Percentiles rank a stretch among this genome's conserved stretches.
Conservation (phyloP, 768 basidiomycete genomes). For the Lepiota venenata region DNA sequence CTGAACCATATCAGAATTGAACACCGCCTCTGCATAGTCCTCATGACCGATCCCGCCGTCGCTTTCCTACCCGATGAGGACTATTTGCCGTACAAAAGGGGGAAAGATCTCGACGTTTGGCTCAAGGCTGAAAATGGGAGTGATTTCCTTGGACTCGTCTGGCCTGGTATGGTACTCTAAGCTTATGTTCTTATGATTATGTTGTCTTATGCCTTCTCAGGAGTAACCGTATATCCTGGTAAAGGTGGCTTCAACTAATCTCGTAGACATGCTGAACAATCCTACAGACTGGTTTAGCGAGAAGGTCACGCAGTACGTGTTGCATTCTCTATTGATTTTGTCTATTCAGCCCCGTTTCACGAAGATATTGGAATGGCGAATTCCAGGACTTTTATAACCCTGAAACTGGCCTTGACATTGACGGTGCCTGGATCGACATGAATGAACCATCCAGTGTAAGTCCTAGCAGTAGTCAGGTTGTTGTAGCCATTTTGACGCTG, state of each 20-base stretch:
- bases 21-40: slow-evolving; percentile 35
- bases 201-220: not conserved
- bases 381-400: slow-evolving; percentile 55
- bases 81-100: slow-evolving; percentile 55
- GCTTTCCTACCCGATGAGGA: slow-evolving; percentile 41
- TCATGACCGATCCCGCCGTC: slow-evolving; percentile 76
- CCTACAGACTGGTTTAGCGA: slow-evolving; percentile 58
- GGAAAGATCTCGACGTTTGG: slow-evolving; percentile 51
- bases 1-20: not conserved
- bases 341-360: not conserved
- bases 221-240: slow-evolving; percentile 10
- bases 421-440: slow-evolving; percentile 77
- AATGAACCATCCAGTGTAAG: slow-evolving; percentile 68
- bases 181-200: slow-evolving; percentile 32
- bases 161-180: slow-evolving; percentile 64
- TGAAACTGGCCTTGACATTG: slow-evolving; percentile 55
- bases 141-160: slow-evolving; percentile 53
- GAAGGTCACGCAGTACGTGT: slow-evolving; percentile 42
- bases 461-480: not conserved
- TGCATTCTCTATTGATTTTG: not conserved
- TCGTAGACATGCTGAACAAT: not conserved
- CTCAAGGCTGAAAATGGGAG: slow-evolving; percentile 62
- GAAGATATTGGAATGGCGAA: slow-evolving; percentile 61
- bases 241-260: not conserved
- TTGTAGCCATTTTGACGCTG: not conserved